A percentile compares a stretch with the other conserved stretches of the same genome.
Conservation (phyloP, 1,284 basidiomycete species). For the Apiotrichum veenhuisii region DNA sequence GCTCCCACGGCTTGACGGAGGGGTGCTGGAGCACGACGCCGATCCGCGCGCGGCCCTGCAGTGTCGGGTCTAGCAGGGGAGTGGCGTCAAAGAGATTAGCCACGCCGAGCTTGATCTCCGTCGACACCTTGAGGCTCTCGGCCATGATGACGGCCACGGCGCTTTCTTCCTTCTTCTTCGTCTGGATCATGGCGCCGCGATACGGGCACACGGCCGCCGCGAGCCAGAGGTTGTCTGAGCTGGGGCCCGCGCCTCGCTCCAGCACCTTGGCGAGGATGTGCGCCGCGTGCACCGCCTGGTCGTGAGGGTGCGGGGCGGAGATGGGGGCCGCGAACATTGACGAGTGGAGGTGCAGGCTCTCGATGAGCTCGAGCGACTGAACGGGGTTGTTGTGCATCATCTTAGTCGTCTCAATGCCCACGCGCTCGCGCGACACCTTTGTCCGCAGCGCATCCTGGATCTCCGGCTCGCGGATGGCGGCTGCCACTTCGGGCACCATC, state of each 20-base stretch:
- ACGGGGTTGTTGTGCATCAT: conserved; percentile 79
- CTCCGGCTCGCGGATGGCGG: conserved; percentile 62
- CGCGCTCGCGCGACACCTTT: conserved; percentile 85
- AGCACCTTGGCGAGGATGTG: conserved; percentile 60
- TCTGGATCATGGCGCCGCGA: conserved; percentile 60
- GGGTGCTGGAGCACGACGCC: conserved; percentile 32
- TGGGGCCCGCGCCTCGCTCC: conserved; percentile 12
- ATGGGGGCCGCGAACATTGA: conserved; percentile 59
- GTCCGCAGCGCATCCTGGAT: conserved; percentile 71
- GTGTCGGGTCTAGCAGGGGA: conserved; percentile 53
- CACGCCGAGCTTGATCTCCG: conserved; percentile 72
- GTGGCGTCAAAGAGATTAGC: conserved; percentile 64
- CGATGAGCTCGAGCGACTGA: conserved; percentile 67
- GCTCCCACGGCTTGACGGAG: conserved; percentile 56
- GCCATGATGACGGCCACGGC: conserved; percentile 68
- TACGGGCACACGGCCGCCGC: conserved; percentile 67
- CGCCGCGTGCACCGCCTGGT: conserved; percentile 57
- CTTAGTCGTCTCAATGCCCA: conserved; percentile 83
- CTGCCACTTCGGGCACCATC: conserved; percentile 67
- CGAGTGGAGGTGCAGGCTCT: conserved; percentile 64
- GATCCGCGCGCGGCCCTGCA: conserved; percentile 52
- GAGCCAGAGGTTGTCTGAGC: conserved; percentile 57
- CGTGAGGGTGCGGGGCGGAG: conserved; percentile 47
- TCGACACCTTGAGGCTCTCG: conserved; percentile 78
- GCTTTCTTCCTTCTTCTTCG: conserved; percentile 59